Percentiles rank a stretch among this genome's conserved stretches.
phyloP scores from a whole-genome alignment of 2,329 filamentous ascomycete genomes.

The Didymella arachidicola region DNA sequence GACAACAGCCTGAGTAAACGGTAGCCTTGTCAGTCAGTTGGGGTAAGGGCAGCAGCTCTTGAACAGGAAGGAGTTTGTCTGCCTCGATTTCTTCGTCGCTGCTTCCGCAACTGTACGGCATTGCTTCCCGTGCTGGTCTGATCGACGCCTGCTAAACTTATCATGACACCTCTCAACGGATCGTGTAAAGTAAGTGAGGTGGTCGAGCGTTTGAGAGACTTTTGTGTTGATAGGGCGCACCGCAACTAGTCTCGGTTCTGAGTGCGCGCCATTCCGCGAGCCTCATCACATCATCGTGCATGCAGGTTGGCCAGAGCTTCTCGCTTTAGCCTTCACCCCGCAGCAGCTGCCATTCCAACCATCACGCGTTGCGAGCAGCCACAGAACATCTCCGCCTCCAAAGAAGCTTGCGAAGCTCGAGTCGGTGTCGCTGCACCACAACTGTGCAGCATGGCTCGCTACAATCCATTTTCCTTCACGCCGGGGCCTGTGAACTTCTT shows the following conservation, averaged over 20 bases:
- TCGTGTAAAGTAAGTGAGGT: neutral
- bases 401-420: conserved; percentile 18
- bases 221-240: neutral
- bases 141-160: neutral
- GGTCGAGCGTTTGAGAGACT: neutral
- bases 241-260: neutral
- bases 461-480: conserved; percentile 72
- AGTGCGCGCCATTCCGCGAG: conserved; percentile 2
- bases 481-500: conserved; percentile 83
- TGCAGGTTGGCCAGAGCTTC: conserved; percentile 5
- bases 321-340: conserved; percentile 18
- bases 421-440: conserved; percentile 15
- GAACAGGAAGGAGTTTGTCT: neutral
- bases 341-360: conserved; percentile 16
- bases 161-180: neutral
- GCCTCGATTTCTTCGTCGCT: conserved; percentile 14
- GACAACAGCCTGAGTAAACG: conserved; percentile 47
- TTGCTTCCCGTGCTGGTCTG: neutral
- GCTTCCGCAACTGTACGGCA: neutral
- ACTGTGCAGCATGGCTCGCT: conserved; percentile 43
- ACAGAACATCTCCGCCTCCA: neutral
- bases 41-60: conserved; percentile 21
- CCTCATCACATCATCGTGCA: conserved; percentile 15
- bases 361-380: conserved; percentile 27
- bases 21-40: conserved; percentile 29